Percentiles rank a stretch among this genome's conserved stretches.
Evolutionary conservation across 331 rosid genomes (phyloP).

Genomic region (Spiraea crenata): DNA sequence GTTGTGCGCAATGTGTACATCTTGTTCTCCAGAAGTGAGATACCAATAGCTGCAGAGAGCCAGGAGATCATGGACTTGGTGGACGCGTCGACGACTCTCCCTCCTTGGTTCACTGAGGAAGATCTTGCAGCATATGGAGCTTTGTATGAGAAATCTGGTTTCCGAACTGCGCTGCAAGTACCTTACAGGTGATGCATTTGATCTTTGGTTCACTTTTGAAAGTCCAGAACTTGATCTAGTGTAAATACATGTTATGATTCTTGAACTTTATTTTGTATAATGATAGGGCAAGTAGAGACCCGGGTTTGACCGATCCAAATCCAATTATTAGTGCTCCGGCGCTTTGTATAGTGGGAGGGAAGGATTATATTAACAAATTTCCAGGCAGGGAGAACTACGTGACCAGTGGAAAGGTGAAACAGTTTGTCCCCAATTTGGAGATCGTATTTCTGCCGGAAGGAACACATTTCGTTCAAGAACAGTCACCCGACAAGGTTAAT

Average conservation of each 20-base stretch:
- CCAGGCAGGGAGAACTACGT: constrained; percentile 64
- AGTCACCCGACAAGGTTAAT: constrained; percentile 58
- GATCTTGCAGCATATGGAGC: constrained; percentile 69
- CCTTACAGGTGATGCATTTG: constrained; percentile 59
- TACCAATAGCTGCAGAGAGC: constrained; percentile 63
- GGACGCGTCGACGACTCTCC: constrained; percentile 67
- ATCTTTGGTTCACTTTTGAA: not conserved
- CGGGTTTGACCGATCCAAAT: constrained; percentile 41
- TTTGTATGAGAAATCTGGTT: constrained; percentile 76
- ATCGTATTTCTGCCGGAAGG: constrained; percentile 67
- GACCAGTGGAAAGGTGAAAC: constrained; percentile 50
- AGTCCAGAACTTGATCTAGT: not conserved
- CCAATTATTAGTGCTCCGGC: constrained; percentile 50
- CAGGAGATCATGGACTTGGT: constrained; percentile 92
- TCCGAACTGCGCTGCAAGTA: constrained; percentile 64
- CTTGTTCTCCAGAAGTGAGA: constrained; percentile 69
- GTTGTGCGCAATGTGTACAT: constrained; percentile 68
- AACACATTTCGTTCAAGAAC: constrained; percentile 86
- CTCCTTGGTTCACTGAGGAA: constrained; percentile 74
- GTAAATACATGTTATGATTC: constrained; percentile 13
- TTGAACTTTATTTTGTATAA: constrained; percentile 8
- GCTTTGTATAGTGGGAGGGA: constrained; percentile 61
- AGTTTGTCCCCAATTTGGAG: constrained; percentile 57
- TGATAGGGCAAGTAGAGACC: constrained; percentile 46
- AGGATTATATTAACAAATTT: constrained; percentile 62